Conservation (phyloP, 1,284 basidiomycete species). For the Apiotrichum sp. region DNA sequence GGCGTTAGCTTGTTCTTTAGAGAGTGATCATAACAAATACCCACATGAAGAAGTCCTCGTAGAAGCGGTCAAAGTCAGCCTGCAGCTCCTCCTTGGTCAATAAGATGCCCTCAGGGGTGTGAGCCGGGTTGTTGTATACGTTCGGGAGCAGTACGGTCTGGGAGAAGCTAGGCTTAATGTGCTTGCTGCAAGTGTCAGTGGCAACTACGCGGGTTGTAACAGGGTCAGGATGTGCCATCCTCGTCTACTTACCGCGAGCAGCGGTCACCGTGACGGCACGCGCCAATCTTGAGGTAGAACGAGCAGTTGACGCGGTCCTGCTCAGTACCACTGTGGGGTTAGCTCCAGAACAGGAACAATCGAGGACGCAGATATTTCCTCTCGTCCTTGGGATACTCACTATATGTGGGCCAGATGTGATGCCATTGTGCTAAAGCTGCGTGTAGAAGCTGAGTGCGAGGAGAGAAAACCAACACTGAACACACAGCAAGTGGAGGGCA, state of each 20-base stretch:
- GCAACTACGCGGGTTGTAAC: too few relatives aligned
- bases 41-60: conserved; percentile 81
- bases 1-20: background rate
- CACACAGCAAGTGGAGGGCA: background rate
- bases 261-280: conserved; percentile 46
- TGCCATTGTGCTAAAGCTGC: conserved; percentile 29
- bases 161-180: conserved; percentile 94
- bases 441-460: background rate
- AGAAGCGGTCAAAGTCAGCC: conserved; percentile 94
- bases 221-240: too few relatives aligned
- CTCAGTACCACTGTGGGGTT: conserved; percentile 43
- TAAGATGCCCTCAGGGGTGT: conserved; percentile 73
- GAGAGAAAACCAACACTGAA: background rate
- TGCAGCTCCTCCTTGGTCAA: conserved; percentile 64
- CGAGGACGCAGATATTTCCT: background rate
- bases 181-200: conserved; percentile 62
- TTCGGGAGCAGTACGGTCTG: conserved; percentile 98
- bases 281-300: conserved; percentile 48
- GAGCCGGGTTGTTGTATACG: conserved; percentile 96
- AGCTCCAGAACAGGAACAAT: background rate
- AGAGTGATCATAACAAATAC: conserved; percentile 10
- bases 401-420: conserved; percentile 47
- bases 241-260: conserved; percentile 37
- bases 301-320: conserved; percentile 49
- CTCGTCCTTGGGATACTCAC: conserved; percentile 25